Conservation (phyloP, 352 stramenopile species). For the Globisporangium camurandrum region DNA sequence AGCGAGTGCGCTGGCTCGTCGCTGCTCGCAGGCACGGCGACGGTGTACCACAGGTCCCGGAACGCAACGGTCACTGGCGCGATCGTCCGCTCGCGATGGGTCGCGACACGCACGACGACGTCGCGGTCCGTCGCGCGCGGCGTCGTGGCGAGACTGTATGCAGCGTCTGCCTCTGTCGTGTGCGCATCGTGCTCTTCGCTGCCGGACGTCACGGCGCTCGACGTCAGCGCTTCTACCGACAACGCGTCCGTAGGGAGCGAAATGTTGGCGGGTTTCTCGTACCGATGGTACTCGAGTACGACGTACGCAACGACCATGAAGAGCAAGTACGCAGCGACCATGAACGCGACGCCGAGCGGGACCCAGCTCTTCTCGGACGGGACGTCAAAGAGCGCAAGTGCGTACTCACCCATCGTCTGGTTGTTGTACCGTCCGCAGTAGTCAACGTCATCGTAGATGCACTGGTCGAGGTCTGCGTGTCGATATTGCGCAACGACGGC, state of each 20-base stretch:
- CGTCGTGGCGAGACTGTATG: not conserved
- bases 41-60: constrained; percentile 37
- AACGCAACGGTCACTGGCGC: constrained; percentile 34
- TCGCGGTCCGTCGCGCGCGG: not conserved
- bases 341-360: constrained; percentile 16
- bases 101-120: constrained; percentile 2
- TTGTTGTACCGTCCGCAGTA: too few relatives aligned
- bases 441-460: constrained; percentile 15
- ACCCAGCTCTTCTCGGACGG: constrained; percentile 21
- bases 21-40: constrained; percentile 26
- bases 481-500: constrained; percentile 25
- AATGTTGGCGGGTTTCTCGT: too few relatives aligned
- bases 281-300: too few relatives aligned
- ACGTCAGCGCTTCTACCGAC: too few relatives aligned
- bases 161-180: not conserved
- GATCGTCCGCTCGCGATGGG: constrained; percentile 14
- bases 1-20: too few relatives aligned
- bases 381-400: constrained; percentile 23
- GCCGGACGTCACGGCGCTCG: constrained; percentile 9
- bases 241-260: too few relatives aligned
- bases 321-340: constrained; percentile 19
- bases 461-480: constrained; percentile 15
- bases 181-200: constrained; percentile 6
- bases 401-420: too few relatives aligned
- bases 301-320: constrained; percentile 26